Evolutionary conservation across 1,284 basidiomycete genomes (phyloP).

Genomic region (Coniophora puteana): DNA sequence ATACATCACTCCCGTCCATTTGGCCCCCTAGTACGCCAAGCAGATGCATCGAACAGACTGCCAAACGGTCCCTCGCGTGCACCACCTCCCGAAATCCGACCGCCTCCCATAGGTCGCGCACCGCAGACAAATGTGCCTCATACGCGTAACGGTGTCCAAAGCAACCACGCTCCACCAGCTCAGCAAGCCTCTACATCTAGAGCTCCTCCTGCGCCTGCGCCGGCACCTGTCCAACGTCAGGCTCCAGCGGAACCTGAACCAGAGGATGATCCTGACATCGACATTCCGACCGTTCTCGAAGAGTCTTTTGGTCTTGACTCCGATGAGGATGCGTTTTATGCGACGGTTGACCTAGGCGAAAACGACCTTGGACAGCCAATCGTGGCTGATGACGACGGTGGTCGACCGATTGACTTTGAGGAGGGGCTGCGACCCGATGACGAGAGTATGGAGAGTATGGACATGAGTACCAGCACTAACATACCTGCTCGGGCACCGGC

Average conservation of each 20-base stretch:
- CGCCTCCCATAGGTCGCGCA: background rate
- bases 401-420: constrained; percentile 43
- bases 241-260: constrained; percentile 7
- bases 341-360: constrained; percentile 53
- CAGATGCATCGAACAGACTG: constrained; percentile 2
- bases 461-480: constrained; percentile 8
- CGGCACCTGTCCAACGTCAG: constrained; percentile 11
- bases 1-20: too few species aligned
- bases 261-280: constrained; percentile 17
- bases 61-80: background rate
- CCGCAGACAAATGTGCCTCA: too few species aligned
- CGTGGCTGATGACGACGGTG: constrained; percentile 42
- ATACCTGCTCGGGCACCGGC: background rate
- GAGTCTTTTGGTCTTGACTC: constrained; percentile 54
- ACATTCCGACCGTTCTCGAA: constrained; percentile 21
- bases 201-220: background rate
- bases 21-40: too few species aligned
- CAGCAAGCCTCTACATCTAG: constrained; percentile 5
- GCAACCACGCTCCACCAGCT: constrained; percentile 18
- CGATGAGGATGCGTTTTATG: constrained; percentile 62
- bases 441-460: constrained; percentile 10
- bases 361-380: constrained; percentile 47
- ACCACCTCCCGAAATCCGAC: background rate
- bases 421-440: constrained; percentile 28
- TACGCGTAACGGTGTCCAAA: constrained; percentile 11